A percentile compares a stretch with the other conserved stretches of the same genome.
These are phyloP conservation scores for Sugiyamaella xylanicola DNA, from an alignment of 1,139 yeast species.

Conservation along the genomic window DNA sequence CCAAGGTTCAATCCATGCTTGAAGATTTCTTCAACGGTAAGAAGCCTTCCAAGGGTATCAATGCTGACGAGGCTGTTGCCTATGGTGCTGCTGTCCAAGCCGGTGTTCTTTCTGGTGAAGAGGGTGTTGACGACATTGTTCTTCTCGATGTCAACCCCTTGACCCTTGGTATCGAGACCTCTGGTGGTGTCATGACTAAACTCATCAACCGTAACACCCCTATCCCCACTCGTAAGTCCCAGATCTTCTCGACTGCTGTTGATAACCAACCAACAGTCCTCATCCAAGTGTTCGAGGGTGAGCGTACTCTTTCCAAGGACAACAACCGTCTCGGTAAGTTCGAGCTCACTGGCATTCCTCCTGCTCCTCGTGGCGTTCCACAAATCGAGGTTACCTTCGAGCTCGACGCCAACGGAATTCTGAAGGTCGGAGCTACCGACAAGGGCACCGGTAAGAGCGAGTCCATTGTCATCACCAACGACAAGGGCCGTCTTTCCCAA, in stretches of 20 bases:
- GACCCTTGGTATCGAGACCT: constrained; percentile 94
- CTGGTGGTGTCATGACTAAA: constrained; percentile 98
- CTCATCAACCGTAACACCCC: constrained; percentile 96
- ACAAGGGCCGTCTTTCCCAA: constrained; percentile 92
- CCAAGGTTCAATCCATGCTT: constrained; percentile 89
- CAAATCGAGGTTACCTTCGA: constrained; percentile 96
- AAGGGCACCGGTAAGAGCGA: constrained; percentile 97
- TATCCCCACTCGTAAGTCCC: constrained; percentile 95
- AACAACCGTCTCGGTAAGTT: constrained; percentile 95
- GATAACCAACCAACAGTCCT: constrained; percentile 97
- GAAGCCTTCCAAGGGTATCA: constrained; percentile 93
- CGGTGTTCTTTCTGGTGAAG: constrained; percentile 90
- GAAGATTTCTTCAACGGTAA: constrained; percentile 89
- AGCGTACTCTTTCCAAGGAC: constrained; percentile 93
- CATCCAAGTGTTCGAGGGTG: constrained; percentile 97
- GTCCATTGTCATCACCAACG: constrained; percentile 92
- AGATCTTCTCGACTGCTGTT: constrained; percentile 94
- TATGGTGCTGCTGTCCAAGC: constrained; percentile 98
- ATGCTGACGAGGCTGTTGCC: constrained; percentile 98
- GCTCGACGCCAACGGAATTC: constrained; percentile 92
- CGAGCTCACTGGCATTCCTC: constrained; percentile 93
- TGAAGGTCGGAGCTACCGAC: constrained; percentile 90
- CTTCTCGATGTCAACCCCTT: constrained; percentile 92
- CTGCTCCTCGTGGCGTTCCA: constrained; percentile 98
- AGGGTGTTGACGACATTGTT: constrained; percentile 78